These are phyloP conservation scores for Cephaloascus albidus DNA, from an alignment of 805 yeast species.

Conservation along the genomic window DNA sequence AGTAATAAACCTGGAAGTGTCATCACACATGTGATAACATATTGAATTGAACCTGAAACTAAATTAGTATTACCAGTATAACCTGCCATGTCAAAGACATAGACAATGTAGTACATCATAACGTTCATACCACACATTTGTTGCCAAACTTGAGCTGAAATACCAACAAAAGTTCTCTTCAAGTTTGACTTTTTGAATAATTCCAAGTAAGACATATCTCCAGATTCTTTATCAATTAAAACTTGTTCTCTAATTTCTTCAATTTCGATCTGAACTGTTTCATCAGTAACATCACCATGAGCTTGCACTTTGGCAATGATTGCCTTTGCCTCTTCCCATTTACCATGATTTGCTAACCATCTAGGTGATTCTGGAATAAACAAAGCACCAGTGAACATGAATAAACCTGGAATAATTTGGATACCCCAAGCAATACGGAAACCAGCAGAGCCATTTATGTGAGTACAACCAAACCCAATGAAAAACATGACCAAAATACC, in stretches of 20 bases:
- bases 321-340: slow-evolving; percentile 41
- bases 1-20: slow-evolving; percentile 56
- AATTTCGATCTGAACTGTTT: slow-evolving; percentile 7
- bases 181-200: slow-evolving; percentile 35
- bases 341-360: slow-evolving; percentile 42
- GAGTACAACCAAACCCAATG: slow-evolving; percentile 48
- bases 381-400: slow-evolving; percentile 38
- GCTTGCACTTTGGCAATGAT: slow-evolving; percentile 46
- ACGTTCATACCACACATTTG: slow-evolving; percentile 66
- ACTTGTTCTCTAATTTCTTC: slow-evolving; percentile 35
- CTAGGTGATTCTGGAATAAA: slow-evolving; percentile 57
- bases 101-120: slow-evolving; percentile 56
- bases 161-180: slow-evolving; percentile 53
- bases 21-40: slow-evolving; percentile 52
- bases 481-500: slow-evolving; percentile 60
- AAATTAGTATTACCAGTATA: slow-evolving; percentile 42
- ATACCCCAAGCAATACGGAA: slow-evolving; percentile 53
- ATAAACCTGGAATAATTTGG: slow-evolving; percentile 46
- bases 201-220: slow-evolving; percentile 32
- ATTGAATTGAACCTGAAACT: slow-evolving; percentile 62
- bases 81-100: slow-evolving; percentile 45
- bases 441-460: slow-evolving; percentile 16
- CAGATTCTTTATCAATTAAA: slow-evolving; percentile 47
- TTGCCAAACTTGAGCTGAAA: slow-evolving; percentile 43
- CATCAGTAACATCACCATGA: background rate